phyloP scores from a whole-genome alignment of 306 rosid genomes.

The Vachellia collinsii region DNA sequence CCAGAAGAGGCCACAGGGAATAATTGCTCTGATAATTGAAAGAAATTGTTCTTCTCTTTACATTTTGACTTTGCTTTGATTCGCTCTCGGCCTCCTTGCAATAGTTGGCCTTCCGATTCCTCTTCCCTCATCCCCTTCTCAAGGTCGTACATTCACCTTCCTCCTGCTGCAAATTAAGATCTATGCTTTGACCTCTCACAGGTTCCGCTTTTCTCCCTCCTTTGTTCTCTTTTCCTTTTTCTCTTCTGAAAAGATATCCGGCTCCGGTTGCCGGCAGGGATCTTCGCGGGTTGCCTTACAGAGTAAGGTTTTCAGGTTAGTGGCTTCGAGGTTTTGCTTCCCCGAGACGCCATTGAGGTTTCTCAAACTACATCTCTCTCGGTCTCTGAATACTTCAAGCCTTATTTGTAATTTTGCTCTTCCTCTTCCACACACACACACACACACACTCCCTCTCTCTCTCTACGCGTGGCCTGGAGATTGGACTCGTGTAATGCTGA shows the following conservation, averaged over 20 bases:
- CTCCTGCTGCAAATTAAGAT: conserved; percentile 41
- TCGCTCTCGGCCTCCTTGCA: conserved; percentile 18
- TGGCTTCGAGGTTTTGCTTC: conserved; percentile 43
- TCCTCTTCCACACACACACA: neutral
- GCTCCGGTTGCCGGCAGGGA: conserved; percentile 32
- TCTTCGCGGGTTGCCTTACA: conserved; percentile 26
- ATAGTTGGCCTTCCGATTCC: conserved; percentile 28
- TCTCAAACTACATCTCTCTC: conserved; percentile 26
- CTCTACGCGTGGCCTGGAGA: conserved; percentile 39
- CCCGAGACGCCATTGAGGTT: conserved; percentile 39
- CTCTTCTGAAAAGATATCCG: conserved; percentile 1
- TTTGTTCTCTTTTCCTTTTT: neutral
- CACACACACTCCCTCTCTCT: neutral
- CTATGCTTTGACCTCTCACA: conserved; percentile 41
- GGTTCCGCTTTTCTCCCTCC: conserved; percentile 17
- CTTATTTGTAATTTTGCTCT: conserved; percentile 10
- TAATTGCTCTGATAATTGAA: conserved; percentile 38
- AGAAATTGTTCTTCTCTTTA: conserved; percentile 29
- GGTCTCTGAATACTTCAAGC: conserved; percentile 32
- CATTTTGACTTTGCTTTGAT: conserved; percentile 47
- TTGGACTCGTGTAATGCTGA: conserved; percentile 60
- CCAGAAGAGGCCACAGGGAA: conserved; percentile 44
- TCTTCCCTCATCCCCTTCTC: neutral
- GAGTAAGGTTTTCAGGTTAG: conserved; percentile 32
- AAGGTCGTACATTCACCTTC: conserved; percentile 24